A percentile compares a stretch with the other conserved stretches of the same genome.
Evolutionary conservation across 495 filamentous ascomycete species (phyloP).

Genomic region (Bacidia gigantensis): DNA sequence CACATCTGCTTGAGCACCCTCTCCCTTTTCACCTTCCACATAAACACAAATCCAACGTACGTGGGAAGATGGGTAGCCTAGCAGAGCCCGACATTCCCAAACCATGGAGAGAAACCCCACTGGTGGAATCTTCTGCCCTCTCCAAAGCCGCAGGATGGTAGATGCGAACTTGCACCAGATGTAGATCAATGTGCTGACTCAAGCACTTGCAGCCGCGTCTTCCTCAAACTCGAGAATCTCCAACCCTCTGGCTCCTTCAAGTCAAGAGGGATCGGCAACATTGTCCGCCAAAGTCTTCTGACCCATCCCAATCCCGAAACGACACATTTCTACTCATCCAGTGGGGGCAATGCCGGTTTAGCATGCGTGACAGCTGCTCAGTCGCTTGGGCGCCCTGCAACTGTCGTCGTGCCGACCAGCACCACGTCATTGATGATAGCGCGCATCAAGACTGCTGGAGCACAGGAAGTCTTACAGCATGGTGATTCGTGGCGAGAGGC

Average conservation of each 20-base stretch:
- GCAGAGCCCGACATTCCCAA: conserved; percentile 7
- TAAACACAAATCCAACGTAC: neutral
- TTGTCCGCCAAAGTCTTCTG: conserved; percentile 49
- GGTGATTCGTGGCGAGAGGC: conserved; percentile 68
- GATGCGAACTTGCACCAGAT: conserved; percentile 8
- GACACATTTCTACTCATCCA: conserved; percentile 76
- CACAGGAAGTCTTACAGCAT: conserved; percentile 52
- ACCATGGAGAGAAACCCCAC: conserved; percentile 62
- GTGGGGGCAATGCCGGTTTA: conserved; percentile 84
- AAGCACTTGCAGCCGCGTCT: conserved; percentile 45
- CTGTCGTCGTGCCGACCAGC: conserved; percentile 62
- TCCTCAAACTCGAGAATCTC: conserved; percentile 86
- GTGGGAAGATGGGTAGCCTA: neutral
- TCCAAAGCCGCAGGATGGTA: conserved; percentile 64
- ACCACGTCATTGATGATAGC: conserved; percentile 59
- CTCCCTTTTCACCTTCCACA: too few species aligned
- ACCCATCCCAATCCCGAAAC: conserved; percentile 24
- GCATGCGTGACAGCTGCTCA: conserved; percentile 71
- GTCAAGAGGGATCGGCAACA: conserved; percentile 74
- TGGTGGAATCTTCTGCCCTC: conserved; percentile 51
- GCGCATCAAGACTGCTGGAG: conserved; percentile 57
- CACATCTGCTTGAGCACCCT: too few species aligned
- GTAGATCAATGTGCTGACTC: neutral
- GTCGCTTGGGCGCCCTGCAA: conserved; percentile 54
- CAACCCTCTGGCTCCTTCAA: conserved; percentile 95